Percentiles rank a stretch among this genome's conserved stretches.
These are phyloP conservation scores for Durusdinium trenchii DNA, from an alignment of 73 alveolate genomes.

Conservation along the genomic window DNA sequence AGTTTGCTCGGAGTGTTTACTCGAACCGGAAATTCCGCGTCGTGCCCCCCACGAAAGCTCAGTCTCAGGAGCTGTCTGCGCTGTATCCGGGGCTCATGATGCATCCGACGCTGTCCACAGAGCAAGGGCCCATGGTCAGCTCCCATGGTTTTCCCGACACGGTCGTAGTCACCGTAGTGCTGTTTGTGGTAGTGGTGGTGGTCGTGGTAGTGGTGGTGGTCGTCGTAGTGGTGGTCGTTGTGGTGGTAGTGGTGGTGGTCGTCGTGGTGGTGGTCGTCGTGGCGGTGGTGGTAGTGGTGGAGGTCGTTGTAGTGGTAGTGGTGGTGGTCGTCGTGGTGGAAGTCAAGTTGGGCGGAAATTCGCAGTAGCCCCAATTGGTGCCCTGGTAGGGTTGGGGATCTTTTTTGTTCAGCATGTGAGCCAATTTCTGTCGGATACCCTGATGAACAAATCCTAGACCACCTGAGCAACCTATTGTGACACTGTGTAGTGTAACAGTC, in stretches of 20 bases:
- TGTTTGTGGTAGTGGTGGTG: conserved; percentile 6
- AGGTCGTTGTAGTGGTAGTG: conserved; percentile 35
- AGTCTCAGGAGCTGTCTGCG: background rate
- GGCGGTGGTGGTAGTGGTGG: conserved; percentile 45
- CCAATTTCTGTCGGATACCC: too few relatives aligned
- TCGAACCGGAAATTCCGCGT: background rate
- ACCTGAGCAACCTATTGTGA: too few relatives aligned
- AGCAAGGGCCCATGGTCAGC: background rate
- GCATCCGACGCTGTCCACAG: background rate
- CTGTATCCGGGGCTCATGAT: conserved; percentile 24
- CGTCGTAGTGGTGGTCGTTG: conserved; percentile 3
- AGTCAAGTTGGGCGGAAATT: background rate
- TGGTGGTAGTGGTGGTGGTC: conserved; percentile 39
- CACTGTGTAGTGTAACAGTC: too few relatives aligned
- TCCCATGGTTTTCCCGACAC: background rate
- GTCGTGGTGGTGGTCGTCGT: conserved; percentile 42
- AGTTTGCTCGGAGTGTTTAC: too few relatives aligned
- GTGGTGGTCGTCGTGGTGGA: background rate
- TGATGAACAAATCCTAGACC: too few relatives aligned
- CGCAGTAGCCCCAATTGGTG: conserved; percentile 77
- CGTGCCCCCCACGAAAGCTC: background rate
- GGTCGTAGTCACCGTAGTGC: background rate
- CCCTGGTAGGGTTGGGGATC: too few relatives aligned
- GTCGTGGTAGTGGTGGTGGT: conserved; percentile 55
- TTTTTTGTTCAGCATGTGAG: too few relatives aligned